Evolutionary conservation across 2,329 filamentous ascomycete genomes (phyloP).

Genomic region (Talaromyces sp.): DNA sequence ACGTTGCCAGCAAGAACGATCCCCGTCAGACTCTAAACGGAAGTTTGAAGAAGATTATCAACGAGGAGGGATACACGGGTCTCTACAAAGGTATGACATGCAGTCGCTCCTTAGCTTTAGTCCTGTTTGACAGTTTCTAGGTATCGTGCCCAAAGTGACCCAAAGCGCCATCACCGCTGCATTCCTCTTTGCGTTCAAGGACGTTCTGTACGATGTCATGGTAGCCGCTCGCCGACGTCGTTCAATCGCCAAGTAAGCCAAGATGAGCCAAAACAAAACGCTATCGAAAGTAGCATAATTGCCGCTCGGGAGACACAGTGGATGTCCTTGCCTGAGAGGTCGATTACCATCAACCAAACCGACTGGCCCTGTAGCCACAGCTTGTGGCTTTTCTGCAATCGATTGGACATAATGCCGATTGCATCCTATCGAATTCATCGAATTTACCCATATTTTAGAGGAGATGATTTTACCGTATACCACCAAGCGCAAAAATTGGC

Average conservation of each 20-base stretch:
- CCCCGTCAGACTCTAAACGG: slow-evolving; percentile 76
- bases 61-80: slow-evolving; percentile 85
- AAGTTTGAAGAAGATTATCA: slow-evolving; percentile 73
- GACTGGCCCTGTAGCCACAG: background rate
- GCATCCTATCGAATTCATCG: background rate
- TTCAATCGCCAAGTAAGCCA: slow-evolving; percentile 29
- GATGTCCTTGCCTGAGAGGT: background rate
- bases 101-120: background rate
- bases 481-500: background rate
- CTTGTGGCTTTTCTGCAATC: background rate
- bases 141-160: slow-evolving; percentile 92
- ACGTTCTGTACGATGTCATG: slow-evolving; percentile 74
- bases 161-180: slow-evolving; percentile 96
- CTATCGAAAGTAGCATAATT: background rate
- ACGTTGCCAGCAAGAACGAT: slow-evolving; percentile 75
- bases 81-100: slow-evolving; percentile 76
- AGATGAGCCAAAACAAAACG: background rate
- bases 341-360: background rate
- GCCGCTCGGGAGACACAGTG: background rate
- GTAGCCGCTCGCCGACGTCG: slow-evolving; percentile 33
- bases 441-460: background rate
- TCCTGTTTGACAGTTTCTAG: slow-evolving; percentile 45
- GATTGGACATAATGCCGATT: background rate
- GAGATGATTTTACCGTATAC: background rate
- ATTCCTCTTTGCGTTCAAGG: slow-evolving; percentile 97